A percentile compares a stretch with the other conserved stretches of the same genome.
These are phyloP conservation scores for Saccharum officinarum DNA, from an alignment of 176 grass and related monocot species.

Conservation along the genomic window DNA sequence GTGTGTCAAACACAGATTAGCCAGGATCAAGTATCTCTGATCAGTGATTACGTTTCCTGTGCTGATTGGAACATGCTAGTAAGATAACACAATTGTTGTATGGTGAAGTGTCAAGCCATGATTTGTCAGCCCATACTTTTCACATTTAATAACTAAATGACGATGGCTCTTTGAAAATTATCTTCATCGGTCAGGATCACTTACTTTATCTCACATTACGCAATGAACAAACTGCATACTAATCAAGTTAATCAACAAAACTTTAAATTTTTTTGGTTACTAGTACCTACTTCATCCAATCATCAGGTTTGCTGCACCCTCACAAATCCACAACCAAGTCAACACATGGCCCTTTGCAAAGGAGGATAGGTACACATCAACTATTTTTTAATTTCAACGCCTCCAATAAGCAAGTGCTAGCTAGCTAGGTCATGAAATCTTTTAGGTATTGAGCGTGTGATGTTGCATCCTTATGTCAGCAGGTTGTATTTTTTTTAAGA, in stretches of 20 bases:
- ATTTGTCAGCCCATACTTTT: slow-evolving; percentile 4
- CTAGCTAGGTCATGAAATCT: slow-evolving; percentile 12
- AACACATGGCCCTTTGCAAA: slow-evolving; percentile 22
- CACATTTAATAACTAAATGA: neutral
- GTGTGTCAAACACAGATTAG: neutral
- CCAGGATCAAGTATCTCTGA: neutral
- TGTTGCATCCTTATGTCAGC: slow-evolving; percentile 5
- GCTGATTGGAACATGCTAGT: neutral
- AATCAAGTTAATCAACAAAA: slow-evolving; percentile 15
- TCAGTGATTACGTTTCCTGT: neutral
- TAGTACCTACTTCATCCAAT: slow-evolving; percentile 12
- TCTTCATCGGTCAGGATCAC: slow-evolving; percentile 27
- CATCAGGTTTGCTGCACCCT: neutral
- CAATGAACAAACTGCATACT: neutral
- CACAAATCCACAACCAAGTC: neutral
- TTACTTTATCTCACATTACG: slow-evolving; percentile 22
- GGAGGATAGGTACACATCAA: slow-evolving; percentile 25
- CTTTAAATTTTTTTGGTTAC: neutral
- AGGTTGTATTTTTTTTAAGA: neutral
- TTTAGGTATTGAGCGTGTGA: slow-evolving; percentile 25
- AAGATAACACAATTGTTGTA: neutral
- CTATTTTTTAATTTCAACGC: slow-evolving; percentile 15
- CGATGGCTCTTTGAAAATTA: slow-evolving; percentile 20
- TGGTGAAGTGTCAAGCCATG: neutral
- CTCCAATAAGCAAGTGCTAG: slow-evolving; percentile 4